Conservation (phyloP, 768 basidiomycete genomes). For the Lentinula lateritia region DNA sequence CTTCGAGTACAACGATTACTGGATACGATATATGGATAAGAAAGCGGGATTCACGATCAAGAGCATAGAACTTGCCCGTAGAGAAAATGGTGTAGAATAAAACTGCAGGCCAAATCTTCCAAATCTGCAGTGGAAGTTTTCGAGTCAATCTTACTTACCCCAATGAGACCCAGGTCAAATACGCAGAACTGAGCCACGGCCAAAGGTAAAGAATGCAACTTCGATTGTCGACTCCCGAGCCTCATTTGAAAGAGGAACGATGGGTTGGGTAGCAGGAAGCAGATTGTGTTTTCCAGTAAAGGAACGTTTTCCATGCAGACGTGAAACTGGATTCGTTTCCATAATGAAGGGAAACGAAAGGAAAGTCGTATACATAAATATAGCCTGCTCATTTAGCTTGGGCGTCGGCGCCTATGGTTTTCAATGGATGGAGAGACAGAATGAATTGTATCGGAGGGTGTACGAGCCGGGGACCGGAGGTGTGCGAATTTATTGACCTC, state of each 20-base stretch:
- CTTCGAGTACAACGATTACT: constrained; percentile 6
- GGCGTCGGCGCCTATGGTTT: neutral
- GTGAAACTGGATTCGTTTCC: neutral
- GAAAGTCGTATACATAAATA: neutral
- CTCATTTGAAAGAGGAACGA: neutral
- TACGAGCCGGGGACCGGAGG: neutral
- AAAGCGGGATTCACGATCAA: neutral
- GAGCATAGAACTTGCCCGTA: neutral
- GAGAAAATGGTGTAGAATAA: constrained; percentile 9
- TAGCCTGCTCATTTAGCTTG: neutral
- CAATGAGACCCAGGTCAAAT: neutral
- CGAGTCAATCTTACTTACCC: neutral
- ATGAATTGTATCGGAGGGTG: neutral
- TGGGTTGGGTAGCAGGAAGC: constrained; percentile 4
- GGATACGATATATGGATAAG: neutral
- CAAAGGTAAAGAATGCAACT: constrained; percentile 7
- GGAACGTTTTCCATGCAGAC: neutral
- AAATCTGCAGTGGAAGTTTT: neutral
- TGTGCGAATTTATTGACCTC: neutral
- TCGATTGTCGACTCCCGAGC: neutral
- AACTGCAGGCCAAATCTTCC: constrained; percentile 10
- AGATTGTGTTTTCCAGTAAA: neutral
- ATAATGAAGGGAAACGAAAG: neutral
- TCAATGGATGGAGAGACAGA: neutral
- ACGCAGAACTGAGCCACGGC: constrained; percentile 7